These are phyloP conservation scores for Pythium volutum DNA, from an alignment of 352 stramenopile genomes.

Conservation along the genomic window DNA sequence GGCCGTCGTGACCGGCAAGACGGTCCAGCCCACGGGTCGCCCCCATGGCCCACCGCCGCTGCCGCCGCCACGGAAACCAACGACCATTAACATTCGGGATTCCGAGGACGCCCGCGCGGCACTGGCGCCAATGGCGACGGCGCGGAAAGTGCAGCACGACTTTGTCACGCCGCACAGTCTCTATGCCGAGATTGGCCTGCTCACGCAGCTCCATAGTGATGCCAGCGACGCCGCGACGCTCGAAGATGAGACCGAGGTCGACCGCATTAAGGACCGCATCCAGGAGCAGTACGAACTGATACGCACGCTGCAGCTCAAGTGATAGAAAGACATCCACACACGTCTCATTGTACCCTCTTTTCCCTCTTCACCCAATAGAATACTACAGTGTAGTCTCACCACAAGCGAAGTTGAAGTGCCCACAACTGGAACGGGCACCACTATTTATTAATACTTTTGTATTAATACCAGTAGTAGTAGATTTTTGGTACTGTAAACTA, in stretches of 20 bases:
- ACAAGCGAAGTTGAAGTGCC: too few species aligned
- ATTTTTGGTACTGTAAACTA: too few species aligned
- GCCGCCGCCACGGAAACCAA: too few species aligned
- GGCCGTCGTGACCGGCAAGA: background rate
- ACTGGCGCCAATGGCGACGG: background rate
- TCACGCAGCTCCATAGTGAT: conserved; percentile 19
- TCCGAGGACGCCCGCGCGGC: background rate
- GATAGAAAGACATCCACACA: too few species aligned
- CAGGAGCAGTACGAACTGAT: conserved; percentile 28
- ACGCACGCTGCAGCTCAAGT: conserved; percentile 22
- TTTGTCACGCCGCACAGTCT: conserved; percentile 15
- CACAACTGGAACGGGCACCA: too few species aligned
- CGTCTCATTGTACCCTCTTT: too few species aligned
- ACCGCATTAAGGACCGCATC: conserved; percentile 21
- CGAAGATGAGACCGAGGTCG: conserved; percentile 11
- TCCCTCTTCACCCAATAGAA: too few species aligned
- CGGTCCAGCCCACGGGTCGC: background rate
- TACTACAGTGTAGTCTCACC: too few species aligned
- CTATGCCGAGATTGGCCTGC: conserved; percentile 21
- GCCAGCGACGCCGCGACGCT: conserved; percentile 15
- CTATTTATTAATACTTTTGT: too few species aligned
- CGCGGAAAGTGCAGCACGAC: background rate
- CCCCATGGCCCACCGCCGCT: too few species aligned
- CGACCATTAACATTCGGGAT: too few species aligned
- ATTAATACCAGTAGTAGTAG: too few species aligned